A percentile compares a stretch with the other conserved stretches of the same genome.
Conservation (phyloP, 805 yeast species). For the Hanseniaspora guilliermondii region DNA sequence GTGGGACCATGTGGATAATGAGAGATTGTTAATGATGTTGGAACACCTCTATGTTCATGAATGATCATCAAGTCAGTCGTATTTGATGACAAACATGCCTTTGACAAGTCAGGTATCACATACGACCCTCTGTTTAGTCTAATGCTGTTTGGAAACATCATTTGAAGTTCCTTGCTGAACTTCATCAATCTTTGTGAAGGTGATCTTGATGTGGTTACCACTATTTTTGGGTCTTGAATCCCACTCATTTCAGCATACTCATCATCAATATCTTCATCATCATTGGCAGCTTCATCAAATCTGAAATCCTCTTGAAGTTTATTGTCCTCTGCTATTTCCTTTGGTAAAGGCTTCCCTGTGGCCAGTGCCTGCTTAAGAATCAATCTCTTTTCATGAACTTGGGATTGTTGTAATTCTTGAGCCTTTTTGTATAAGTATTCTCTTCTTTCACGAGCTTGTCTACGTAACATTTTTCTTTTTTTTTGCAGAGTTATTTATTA, state of each 20-base stretch:
- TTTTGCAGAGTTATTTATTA: not conserved
- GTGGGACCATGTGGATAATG: slow-evolving; percentile 99
- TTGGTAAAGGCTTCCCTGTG: slow-evolving; percentile 77
- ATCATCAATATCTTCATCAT: slow-evolving; percentile 54
- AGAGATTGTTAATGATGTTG: slow-evolving; percentile 80
- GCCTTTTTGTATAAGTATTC: slow-evolving; percentile 86
- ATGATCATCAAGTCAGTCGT: slow-evolving; percentile 74
- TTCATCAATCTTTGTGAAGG: slow-evolving; percentile 78
- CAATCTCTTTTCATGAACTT: slow-evolving; percentile 73
- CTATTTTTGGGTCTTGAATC: slow-evolving; percentile 73
- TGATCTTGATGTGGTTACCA: slow-evolving; percentile 87
- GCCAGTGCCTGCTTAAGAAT: slow-evolving; percentile 80
- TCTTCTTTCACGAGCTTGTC: slow-evolving; percentile 92
- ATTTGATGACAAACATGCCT: slow-evolving; percentile 68
- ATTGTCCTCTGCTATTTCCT: slow-evolving; percentile 80
- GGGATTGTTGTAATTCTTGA: slow-evolving; percentile 78
- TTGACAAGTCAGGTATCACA: slow-evolving; percentile 69
- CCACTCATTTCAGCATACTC: slow-evolving; percentile 86
- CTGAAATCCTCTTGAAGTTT: slow-evolving; percentile 68
- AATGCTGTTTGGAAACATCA: slow-evolving; percentile 79
- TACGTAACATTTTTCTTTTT: slow-evolving; percentile 45
- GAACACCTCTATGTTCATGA: slow-evolving; percentile 97
- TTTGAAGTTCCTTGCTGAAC: slow-evolving; percentile 81
- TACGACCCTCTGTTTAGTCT: slow-evolving; percentile 89
- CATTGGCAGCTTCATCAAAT: slow-evolving; percentile 59